Evolutionary conservation across 371 early-diverging fungal species (phyloP).

Genomic region (Chytridium lagenaria): DNA sequence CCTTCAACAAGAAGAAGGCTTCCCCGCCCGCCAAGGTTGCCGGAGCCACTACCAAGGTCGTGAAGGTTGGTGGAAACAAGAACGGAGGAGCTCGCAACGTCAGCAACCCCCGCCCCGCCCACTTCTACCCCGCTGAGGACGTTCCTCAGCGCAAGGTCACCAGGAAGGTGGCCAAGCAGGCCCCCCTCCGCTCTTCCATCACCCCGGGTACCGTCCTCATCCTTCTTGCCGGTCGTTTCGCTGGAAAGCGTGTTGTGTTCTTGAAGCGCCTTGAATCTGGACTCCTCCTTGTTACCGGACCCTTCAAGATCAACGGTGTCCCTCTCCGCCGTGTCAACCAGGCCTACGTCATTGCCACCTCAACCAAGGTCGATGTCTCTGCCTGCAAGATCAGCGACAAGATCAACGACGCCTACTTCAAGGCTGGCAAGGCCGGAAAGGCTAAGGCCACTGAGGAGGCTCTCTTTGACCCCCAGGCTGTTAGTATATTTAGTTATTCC

Average conservation of each 20-base stretch:
- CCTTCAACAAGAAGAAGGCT: conserved; percentile 78
- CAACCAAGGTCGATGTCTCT: conserved; percentile 92
- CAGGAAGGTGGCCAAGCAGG: conserved; percentile 77
- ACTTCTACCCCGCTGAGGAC: conserved; percentile 90
- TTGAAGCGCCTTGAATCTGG: conserved; percentile 96
- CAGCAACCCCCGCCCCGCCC: conserved; percentile 74
- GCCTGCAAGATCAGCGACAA: conserved; percentile 74
- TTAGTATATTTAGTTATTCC: conserved; percentile 6
- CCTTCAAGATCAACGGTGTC: conserved; percentile 97
- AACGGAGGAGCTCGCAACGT: conserved; percentile 82
- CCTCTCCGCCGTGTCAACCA: conserved; percentile 98
- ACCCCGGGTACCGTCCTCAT: conserved; percentile 98
- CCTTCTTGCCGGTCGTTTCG: conserved; percentile 94
- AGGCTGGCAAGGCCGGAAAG: conserved; percentile 74
- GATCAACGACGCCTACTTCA: conserved; percentile 94
- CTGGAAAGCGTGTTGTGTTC: conserved; percentile 98
- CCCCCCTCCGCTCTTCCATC: conserved; percentile 83
- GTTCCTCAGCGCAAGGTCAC: conserved; percentile 75
- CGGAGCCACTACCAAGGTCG: conserved; percentile 69
- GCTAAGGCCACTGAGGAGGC: conserved; percentile 79
- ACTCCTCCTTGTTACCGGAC: conserved; percentile 95
- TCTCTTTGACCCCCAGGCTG: conserved; percentile 74
- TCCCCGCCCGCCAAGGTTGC: conserved; percentile 59
- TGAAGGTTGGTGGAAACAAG: conserved; percentile 80
- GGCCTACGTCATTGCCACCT: conserved; percentile 98